phyloP scores from a whole-genome alignment of 371 early-diverging fungal genomes.

The Batkoa obscura region DNA sequence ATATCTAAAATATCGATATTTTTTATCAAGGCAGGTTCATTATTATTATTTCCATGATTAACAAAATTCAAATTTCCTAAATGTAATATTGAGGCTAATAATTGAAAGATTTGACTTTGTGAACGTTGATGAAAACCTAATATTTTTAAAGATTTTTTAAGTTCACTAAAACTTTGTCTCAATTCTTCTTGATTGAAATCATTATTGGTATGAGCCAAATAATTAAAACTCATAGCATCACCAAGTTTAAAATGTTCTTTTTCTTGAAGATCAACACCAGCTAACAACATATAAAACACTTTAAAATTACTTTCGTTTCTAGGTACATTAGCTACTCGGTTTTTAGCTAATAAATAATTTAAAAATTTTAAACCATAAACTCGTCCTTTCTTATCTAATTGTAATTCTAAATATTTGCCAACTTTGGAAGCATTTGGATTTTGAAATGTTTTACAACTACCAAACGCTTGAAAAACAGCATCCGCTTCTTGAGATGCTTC shows the following conservation, averaged over 20 bases:
- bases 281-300: constrained; percentile 69
- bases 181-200: neutral
- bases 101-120: constrained; percentile 44
- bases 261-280: constrained; percentile 33
- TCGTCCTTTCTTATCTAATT: constrained; percentile 70
- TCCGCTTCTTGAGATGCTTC: constrained; percentile 51
- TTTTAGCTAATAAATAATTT: constrained; percentile 80
- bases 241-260: constrained; percentile 23
- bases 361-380: constrained; percentile 75
- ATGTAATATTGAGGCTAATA: constrained; percentile 62
- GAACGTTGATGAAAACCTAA: constrained; percentile 58
- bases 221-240: constrained; percentile 26
- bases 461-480: constrained; percentile 59
- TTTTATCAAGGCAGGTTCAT: constrained; percentile 30
- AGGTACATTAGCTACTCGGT: constrained; percentile 34
- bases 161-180: constrained; percentile 22
- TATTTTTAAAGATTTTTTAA: constrained; percentile 47
- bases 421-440: constrained; percentile 74
- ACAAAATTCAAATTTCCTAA: constrained; percentile 60
- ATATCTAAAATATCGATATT: constrained; percentile 43
- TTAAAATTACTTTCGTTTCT: constrained; percentile 70
- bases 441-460: constrained; percentile 50
- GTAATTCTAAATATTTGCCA: constrained; percentile 74
- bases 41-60: constrained; percentile 7
- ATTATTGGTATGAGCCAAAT: constrained; percentile 24